A percentile compares a stretch with the other conserved stretches of the same genome.
Evolutionary conservation across 1,284 basidiomycete genomes (phyloP).

Genomic region (Phylloboletellus chloephorus): DNA sequence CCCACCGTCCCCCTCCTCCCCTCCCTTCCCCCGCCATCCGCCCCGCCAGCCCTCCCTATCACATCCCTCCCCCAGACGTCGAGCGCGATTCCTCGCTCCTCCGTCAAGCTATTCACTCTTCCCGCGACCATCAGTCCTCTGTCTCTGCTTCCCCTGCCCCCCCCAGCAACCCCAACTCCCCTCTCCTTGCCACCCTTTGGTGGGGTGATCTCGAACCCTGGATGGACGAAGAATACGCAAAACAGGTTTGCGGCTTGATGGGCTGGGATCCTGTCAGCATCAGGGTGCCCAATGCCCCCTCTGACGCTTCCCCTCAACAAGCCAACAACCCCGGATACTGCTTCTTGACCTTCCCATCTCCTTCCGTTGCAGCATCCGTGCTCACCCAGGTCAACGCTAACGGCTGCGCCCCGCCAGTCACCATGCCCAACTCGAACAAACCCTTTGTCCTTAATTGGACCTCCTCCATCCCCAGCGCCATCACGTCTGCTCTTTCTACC

Average conservation of each 20-base stretch:
- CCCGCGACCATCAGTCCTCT: conserved; percentile 21
- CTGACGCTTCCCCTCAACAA: conserved; percentile 58
- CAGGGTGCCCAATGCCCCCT: conserved; percentile 62
- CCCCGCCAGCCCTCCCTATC: conserved; percentile 16
- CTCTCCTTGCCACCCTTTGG: conserved; percentile 56
- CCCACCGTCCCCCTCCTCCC: conserved; percentile 29
- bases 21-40: conserved; percentile 16
- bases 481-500: conserved; percentile 36
- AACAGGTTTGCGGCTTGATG: conserved; percentile 75
- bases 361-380: conserved; percentile 64
- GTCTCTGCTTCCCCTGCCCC: conserved; percentile 25
- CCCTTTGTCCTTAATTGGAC: conserved; percentile 81
- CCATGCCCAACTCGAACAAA: conserved; percentile 77
- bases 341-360: conserved; percentile 77
- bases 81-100: conserved; percentile 36
- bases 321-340: conserved; percentile 80
- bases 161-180: conserved; percentile 26
- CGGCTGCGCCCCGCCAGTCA: conserved; percentile 41
- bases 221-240: conserved; percentile 90
- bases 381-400: conserved; percentile 60
- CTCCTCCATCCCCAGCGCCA: conserved; percentile 49
- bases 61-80: conserved; percentile 27
- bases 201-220: conserved; percentile 82
- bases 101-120: conserved; percentile 26
- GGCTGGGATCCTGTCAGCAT: conserved; percentile 69